Base-by-base conservation (phyloP, 192 early-diverging fungal species). In the Coemansia sp. region DNA sequence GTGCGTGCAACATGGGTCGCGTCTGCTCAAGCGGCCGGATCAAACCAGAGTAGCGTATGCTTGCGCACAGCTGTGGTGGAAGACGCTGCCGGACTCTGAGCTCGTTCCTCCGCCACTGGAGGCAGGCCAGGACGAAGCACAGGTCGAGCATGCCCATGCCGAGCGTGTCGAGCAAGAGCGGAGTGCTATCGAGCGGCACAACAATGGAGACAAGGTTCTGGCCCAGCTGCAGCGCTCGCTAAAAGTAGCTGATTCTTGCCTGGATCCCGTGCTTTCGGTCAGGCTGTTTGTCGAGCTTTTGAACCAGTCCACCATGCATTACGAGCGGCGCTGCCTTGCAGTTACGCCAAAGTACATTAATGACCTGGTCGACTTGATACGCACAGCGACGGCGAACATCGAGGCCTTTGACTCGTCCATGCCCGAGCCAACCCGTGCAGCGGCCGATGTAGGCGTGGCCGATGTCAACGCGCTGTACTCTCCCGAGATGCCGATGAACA, bases 211-310 rank as follows among this genome's bases (percentile, higher is more conserved):
- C 66, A 83, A 88, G 38, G 94, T 96, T 16, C 81, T 98, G 36
- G 90, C 93, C 65, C 94, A 92, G 62, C 76, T 99, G 59, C 95
- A 98, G 78, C 94, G 95, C 75, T 91, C 95, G 16, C 87, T 97
- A 31, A 95, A 95, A 73, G 88, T 96, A 65, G 95, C 98, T 1
- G 96, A 97, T 75, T 88, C 88, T 16, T 93, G 95, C 40, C 88
- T 97, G 86, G 96, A 99, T 60, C 85, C 88, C 31, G 86, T 87
- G 36, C 88, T 95, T 16, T 95, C 92, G 34, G 91, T 95, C 18
- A 91, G 93, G 69, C 79, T 98, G 34, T 95, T 99, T 86, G 93
- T 99, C n/a, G 95, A 98, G 73, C 92, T 98, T 59, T 76, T 99
- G 60, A 96, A 98, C 77, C 84, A 92, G 76, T 96, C 93, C 63